These are phyloP conservation scores for Fusarium sp. DNA, from an alignment of 2,329 filamentous ascomycete genomes.

Conservation along the genomic window DNA sequence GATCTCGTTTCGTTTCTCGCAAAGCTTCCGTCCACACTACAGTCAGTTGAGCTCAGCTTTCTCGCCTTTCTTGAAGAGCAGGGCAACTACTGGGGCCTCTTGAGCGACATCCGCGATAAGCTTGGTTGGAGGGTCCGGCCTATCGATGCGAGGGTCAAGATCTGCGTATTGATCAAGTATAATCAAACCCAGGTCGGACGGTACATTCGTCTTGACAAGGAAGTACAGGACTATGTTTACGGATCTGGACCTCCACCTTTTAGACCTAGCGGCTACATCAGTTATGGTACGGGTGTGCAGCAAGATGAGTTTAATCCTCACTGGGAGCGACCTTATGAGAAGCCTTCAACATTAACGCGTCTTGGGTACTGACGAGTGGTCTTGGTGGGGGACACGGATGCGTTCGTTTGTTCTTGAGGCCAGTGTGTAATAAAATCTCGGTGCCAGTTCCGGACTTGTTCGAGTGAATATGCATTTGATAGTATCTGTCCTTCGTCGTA, in stretches of 20 bases:
- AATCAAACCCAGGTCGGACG: not conserved
- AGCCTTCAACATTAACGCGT: not conserved
- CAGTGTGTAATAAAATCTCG: too few relatives aligned
- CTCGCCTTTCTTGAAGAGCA: not conserved
- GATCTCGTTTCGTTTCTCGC: constrained; percentile 7
- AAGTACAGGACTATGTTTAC: constrained; percentile 19
- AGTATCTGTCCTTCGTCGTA: too few relatives aligned
- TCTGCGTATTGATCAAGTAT: not conserved
- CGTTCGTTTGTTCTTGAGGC: not conserved
- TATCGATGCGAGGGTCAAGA: not conserved
- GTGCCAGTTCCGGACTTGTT: too few relatives aligned
- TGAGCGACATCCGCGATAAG: constrained; percentile 15
- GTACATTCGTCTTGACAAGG: constrained; percentile 4
- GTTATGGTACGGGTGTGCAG: not conserved
- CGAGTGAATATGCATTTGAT: too few relatives aligned
- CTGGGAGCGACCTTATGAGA: not conserved
- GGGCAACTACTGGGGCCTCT: not conserved
- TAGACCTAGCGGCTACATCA: not conserved
- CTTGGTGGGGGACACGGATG: not conserved
- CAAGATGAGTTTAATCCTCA: not conserved
- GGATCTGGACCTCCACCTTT: constrained; percentile 7
- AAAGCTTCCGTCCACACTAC: not conserved
- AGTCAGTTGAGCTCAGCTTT: constrained; percentile 11
- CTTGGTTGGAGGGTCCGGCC: constrained; percentile 3
- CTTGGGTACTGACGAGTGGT: not conserved